Evolutionary conservation across 164 flowering plant species (phyloP).

Genomic region (Houttuynia cordata): DNA sequence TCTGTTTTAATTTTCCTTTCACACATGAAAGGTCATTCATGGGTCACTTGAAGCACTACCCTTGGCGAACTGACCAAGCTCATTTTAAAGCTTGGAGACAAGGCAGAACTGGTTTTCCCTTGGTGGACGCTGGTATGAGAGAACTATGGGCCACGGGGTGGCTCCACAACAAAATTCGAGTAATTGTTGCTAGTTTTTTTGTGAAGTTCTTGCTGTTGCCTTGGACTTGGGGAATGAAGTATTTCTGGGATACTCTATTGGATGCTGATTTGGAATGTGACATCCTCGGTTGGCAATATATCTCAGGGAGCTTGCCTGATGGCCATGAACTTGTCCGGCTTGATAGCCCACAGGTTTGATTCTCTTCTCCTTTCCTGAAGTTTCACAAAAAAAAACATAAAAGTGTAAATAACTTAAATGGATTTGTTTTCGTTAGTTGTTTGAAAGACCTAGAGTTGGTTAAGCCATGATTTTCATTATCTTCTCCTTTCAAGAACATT

Average conservation of each 20-base stretch:
- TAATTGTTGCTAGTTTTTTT: constrained; percentile 71
- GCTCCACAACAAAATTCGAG: constrained; percentile 77
- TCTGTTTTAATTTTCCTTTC: constrained; percentile 86
- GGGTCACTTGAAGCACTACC: constrained; percentile 53
- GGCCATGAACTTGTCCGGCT: constrained; percentile 84
- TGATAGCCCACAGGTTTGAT: constrained; percentile 65
- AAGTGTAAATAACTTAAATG: not conserved
- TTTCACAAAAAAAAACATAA: not conserved
- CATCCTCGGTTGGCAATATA: constrained; percentile 96
- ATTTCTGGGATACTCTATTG: constrained; percentile 93
- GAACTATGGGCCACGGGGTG: constrained; percentile 98
- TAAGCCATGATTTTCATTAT: too few species aligned
- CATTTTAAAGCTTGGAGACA: constrained; percentile 87
- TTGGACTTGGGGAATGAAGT: constrained; percentile 98
- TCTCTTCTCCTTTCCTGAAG: not conserved
- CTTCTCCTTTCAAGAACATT: too few species aligned
- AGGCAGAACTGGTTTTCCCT: constrained; percentile 85
- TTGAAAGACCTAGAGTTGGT: not conserved
- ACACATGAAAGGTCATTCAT: constrained; percentile 73
- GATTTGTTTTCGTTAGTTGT: not conserved
- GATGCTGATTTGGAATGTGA: constrained; percentile 93
- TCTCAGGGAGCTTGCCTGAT: constrained; percentile 92
- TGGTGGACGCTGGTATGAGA: constrained; percentile 96
- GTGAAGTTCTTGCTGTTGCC: constrained; percentile 81
- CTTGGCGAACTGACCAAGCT: constrained; percentile 46